Evolutionary conservation across 164 flowering plant species (phyloP).

Genomic region (Akebia trifoliata): DNA sequence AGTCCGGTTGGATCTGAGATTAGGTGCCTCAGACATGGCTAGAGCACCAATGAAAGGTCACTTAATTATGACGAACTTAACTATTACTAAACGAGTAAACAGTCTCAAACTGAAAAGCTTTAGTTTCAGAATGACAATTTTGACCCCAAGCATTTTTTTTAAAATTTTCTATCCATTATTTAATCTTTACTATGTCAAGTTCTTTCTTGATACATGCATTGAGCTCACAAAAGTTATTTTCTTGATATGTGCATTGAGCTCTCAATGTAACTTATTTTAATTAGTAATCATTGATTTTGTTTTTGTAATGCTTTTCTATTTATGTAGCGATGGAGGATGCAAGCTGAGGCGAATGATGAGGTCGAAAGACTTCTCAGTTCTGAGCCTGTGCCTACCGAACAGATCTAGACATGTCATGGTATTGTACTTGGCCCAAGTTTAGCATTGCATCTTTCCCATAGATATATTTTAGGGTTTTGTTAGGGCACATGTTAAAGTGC

Average conservation of each 20-base stretch:
- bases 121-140: too few species aligned
- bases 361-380: conserved; percentile 84
- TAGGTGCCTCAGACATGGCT: not conserved
- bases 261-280: not conserved
- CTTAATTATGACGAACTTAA: too few species aligned
- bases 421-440: too few species aligned
- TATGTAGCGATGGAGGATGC: conserved; percentile 75
- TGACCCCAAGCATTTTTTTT: not conserved
- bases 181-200: not conserved
- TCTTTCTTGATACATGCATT: not conserved
- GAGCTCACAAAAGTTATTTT: not conserved
- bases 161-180: not conserved
- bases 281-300: not conserved
- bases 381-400: conserved; percentile 44
- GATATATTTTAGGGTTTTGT: too few species aligned
- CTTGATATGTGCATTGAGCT: not conserved
- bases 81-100: too few species aligned
- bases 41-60: not conserved
- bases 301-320: not conserved
- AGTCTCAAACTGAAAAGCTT: too few species aligned
- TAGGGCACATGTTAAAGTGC: too few species aligned
- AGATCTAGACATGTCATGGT: conserved; percentile 24
- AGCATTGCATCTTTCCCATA: too few species aligned
- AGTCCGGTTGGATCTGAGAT: not conserved
- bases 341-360: conserved; percentile 96